Conservation (phyloP, 2,329 filamentous ascomycete species). For the Triangularia verruculosa region DNA sequence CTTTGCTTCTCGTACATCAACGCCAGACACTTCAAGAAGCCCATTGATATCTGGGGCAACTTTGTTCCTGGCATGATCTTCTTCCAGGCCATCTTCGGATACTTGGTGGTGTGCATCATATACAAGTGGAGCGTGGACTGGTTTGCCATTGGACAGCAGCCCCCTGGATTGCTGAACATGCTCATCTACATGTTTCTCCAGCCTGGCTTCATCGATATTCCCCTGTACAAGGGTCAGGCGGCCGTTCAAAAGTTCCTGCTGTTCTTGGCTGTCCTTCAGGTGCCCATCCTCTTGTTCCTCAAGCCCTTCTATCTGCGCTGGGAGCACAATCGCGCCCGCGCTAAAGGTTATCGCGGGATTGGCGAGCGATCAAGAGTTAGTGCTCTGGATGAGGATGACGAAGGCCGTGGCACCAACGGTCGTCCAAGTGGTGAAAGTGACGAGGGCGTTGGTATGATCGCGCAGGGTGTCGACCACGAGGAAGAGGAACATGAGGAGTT, state of each 20-base stretch:
- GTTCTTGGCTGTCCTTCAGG: constrained; percentile 78
- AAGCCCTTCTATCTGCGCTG: constrained; percentile 94
- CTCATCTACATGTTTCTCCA: constrained; percentile 99
- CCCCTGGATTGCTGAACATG: constrained; percentile 95
- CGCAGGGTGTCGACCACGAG: constrained; percentile 67
- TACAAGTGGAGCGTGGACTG: constrained; percentile 98
- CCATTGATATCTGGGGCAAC: constrained; percentile 95
- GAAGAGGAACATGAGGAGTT: constrained; percentile 87
- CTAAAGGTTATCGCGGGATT: constrained; percentile 86
- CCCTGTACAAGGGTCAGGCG: constrained; percentile 75
- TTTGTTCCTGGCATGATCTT: constrained; percentile 99
- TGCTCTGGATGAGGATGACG: constrained; percentile 85
- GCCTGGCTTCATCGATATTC: constrained; percentile 65
- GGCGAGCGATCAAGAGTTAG: constrained; percentile 85
- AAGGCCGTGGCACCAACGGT: constrained; percentile 58
- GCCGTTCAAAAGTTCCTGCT: constrained; percentile 74
- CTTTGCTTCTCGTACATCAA: constrained; percentile 91
- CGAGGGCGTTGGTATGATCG: constrained; percentile 83
- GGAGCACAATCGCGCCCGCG: constrained; percentile 87
- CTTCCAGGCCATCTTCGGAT: constrained; percentile 98
- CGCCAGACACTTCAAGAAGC: constrained; percentile 88
- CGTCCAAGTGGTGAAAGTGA: constrained; percentile 57
- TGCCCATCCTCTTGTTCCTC: constrained; percentile 86
- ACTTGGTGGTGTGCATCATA: constrained; percentile 87
- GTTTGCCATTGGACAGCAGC: constrained; percentile 60